Percentiles rank a stretch among this genome's conserved stretches.
phyloP scores from a whole-genome alignment of 768 basidiomycete genomes.

The Suillus plorans region DNA sequence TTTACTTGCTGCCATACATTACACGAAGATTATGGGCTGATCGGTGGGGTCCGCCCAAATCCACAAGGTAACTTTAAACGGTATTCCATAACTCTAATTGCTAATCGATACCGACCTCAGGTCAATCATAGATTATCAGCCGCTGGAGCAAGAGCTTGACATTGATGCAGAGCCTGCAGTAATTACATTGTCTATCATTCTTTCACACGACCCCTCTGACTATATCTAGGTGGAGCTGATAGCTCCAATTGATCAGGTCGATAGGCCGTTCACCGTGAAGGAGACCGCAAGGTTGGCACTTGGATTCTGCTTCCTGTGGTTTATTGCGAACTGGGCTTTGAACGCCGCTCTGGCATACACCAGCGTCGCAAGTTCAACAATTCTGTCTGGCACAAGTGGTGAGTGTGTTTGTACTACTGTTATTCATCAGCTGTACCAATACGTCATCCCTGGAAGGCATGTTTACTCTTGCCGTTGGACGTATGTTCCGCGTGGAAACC shows the following conservation, averaged over 20 bases:
- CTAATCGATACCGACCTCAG: constrained; percentile 2
- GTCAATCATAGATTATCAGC: constrained; percentile 23
- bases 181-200: neutral
- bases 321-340: constrained; percentile 89
- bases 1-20: constrained; percentile 72
- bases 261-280: constrained; percentile 49
- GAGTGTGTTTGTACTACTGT: constrained; percentile 21
- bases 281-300: constrained; percentile 82
- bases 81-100: neutral
- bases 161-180: constrained; percentile 20
- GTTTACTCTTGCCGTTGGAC: constrained; percentile 86
- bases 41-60: constrained; percentile 3
- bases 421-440: neutral
- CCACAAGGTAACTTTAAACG: constrained; percentile 11
- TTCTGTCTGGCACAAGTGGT: constrained; percentile 90
- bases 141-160: constrained; percentile 18
- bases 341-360: constrained; percentile 86
- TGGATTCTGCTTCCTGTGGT: constrained; percentile 88
- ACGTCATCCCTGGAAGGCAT: constrained; percentile 57
- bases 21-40: constrained; percentile 32
- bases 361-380: constrained; percentile 91
- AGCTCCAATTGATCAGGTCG: constrained; percentile 13
- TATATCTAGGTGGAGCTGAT: neutral
- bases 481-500: constrained; percentile 77
- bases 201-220: neutral